Base-by-base conservation (phyloP, 2,329 filamentous ascomycete species). In the Fusarium redolens region DNA sequence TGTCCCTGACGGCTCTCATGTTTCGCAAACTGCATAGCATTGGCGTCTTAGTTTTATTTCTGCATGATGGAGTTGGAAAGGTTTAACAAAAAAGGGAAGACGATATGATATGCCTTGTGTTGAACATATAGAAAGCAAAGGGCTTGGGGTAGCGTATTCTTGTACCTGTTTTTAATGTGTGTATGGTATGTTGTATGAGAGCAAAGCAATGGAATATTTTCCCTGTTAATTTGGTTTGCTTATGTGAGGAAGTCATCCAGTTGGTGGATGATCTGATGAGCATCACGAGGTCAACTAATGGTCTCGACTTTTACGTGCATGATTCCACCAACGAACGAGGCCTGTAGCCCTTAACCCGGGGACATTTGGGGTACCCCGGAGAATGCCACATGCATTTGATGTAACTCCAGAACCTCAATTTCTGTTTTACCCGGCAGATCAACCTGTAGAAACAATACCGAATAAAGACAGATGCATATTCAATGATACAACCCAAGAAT, bases 21-120 rank as follows among this genome's bases (percentile, higher is more conserved):
- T 61, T 67, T 68, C 45, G 51, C 44, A 75, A 38, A 55, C 58
- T 74, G 75, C 75, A 78, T 79, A 75, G 75, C 75, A 56, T 40
- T 60, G 77, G 77, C 73, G 77, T 78, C 58, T 65, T 63, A 30
- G 56, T 69, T 14, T 11, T 62, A 56, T 76, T 75, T 70, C 48
- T 69, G 55, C 61, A 70, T 73, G 60, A 72, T 59, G 73, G 74
- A 75, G 65, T 75, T 77, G 63, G 55, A 50, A 57, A 58, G 57
- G 50, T 6, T 40, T 14, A 50, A 25, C 30, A 60, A 62, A 68
- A 59, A 59, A 33, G 38, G 43, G 22, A 41, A 22, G 12, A 40
- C 31, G 45, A 33, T 54, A 59, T 60, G 64, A 33, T 54, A 59
- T 60, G 64, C 52, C 35, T 20, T 22, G 30, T 31, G 38, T 41